Base-by-base conservation (phyloP, 1,139 yeast species). In the Arxiozyma slooffiae region DNA sequence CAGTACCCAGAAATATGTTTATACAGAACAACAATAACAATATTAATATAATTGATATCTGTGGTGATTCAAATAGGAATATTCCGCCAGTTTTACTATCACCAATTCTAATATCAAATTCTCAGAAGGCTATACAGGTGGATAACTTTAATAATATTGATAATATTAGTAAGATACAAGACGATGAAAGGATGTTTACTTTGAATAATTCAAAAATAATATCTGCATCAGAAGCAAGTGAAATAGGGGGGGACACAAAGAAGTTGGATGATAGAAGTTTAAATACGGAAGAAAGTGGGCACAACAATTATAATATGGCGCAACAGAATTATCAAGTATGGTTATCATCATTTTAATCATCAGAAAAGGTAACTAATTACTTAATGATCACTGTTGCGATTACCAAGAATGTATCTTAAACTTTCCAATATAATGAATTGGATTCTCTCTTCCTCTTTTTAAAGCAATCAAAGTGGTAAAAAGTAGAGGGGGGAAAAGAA, bases 311-410 rank as follows among this genome's bases (percentile, higher is more conserved):
- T 18, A 42, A 42, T 41, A 55, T 58, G n/a, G 60, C 63, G 16
- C 62, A 59, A 50, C 61, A 60, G 50, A 60, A 60, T 50, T 60
- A 60, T 53, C 53, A 58, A 49, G 46, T 59, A 39, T 60, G 64
- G 64, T 49, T 60, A 24, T 52, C 59, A 4, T 50, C 56, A 7
- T 52, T 55, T 23, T 55, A 51, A 52, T n/a, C 37, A 16, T 34
- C 6, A 18, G n/a, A 2, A n/a, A n/a, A n/a, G n/a, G n/a, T n/a
- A n/a, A n/a, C n/a, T n/a, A n/a, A n/a, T n/a, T n/a, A n/a, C n/a
- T n/a, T n/a, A n/a, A n/a, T n/a, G n/a, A n/a, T n/a, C n/a, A n/a
- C n/a, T n/a, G n/a, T n/a, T n/a, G n/a, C n/a, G n/a, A n/a, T n/a
- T n/a, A n/a, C n/a, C n/a, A n/a, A n/a, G n/a, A n/a, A n/a, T n/a